Percentiles rank a stretch among this genome's conserved stretches.
Evolutionary conservation across 164 flowering plant species (phyloP).

Genomic region (grape (Vitis vinifera)): DNA sequence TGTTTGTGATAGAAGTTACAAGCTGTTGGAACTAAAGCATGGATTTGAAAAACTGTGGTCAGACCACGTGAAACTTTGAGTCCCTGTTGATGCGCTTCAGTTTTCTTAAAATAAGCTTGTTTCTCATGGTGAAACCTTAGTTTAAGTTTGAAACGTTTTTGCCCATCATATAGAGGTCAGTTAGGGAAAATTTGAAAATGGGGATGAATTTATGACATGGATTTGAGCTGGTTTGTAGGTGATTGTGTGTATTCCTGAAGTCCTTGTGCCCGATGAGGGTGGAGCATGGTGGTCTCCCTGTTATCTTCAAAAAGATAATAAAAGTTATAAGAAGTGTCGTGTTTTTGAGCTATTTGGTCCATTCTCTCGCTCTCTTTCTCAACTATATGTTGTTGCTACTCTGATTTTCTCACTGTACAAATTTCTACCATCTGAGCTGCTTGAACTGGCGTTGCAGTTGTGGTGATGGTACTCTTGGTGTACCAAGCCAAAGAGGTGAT

Average conservation of each 20-base stretch:
- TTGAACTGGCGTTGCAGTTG: constrained; percentile 56
- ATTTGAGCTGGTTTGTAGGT: too few species aligned
- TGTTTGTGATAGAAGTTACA: neutral
- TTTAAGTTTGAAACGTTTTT: too few species aligned
- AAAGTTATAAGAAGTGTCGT: too few species aligned
- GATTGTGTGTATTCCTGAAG: too few species aligned
- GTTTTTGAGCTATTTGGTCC: too few species aligned
- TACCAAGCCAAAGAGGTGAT: constrained; percentile 87
- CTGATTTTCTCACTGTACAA: neutral
- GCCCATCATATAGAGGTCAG: too few species aligned
- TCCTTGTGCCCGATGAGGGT: too few species aligned
- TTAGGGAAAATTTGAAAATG: too few species aligned
- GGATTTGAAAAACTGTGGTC: neutral
- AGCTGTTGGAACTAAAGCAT: neutral
- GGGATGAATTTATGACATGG: too few species aligned
- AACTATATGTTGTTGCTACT: neutral
- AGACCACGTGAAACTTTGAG: neutral
- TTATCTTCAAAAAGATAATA: too few species aligned
- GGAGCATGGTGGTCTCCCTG: too few species aligned
- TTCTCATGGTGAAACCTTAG: too few species aligned
- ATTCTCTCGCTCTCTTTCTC: neutral
- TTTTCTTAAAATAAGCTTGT: neutral
- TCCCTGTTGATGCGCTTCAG: neutral
- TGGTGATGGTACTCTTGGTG: constrained; percentile 95
- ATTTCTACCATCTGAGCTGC: constrained; percentile 4